A percentile compares a stretch with the other conserved stretches of the same genome.
These are phyloP conservation scores for Paradendryphiella salina DNA, from an alignment of 2,329 filamentous ascomycete genomes.

Conservation along the genomic window DNA sequence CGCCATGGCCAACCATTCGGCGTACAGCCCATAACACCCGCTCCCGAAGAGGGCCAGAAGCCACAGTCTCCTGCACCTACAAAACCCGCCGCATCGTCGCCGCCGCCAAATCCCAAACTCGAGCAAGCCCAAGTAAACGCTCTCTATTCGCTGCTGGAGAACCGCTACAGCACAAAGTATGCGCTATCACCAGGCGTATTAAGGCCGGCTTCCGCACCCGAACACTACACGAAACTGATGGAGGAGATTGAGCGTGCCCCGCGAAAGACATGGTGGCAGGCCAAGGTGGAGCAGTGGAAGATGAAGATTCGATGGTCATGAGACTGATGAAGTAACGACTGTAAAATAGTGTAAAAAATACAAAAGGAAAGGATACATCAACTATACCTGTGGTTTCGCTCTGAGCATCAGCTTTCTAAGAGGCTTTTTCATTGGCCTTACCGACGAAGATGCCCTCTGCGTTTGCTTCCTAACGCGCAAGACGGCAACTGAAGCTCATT, in stretches of 20 bases:
- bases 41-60: conserved; percentile 16
- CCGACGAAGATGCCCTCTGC: no score
- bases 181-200: conserved; percentile 33
- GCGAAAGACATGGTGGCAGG: conserved; percentile 41
- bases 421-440: no score
- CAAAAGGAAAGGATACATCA: neutral
- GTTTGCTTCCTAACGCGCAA: no score
- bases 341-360: conserved; percentile 10
- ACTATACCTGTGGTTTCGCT: no score
- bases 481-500: no score
- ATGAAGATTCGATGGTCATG: conserved; percentile 44
- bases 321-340: neutral
- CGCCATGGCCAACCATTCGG: conserved; percentile 43
- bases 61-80: conserved; percentile 13
- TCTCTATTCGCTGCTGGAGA: conserved; percentile 62
- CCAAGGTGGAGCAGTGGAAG: conserved; percentile 45
- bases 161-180: conserved; percentile 57
- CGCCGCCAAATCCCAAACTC: conserved; percentile 22
- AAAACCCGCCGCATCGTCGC: conserved; percentile 13
- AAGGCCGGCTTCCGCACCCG: conserved; percentile 40
- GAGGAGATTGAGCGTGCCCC: conserved; percentile 44
- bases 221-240: conserved; percentile 44
- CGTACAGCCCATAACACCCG: conserved; percentile 31
- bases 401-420: no score
- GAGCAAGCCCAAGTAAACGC: conserved; percentile 59